phyloP scores from a whole-genome alignment of 257 asterid species.

The Thymus quinquecostatus region DNA sequence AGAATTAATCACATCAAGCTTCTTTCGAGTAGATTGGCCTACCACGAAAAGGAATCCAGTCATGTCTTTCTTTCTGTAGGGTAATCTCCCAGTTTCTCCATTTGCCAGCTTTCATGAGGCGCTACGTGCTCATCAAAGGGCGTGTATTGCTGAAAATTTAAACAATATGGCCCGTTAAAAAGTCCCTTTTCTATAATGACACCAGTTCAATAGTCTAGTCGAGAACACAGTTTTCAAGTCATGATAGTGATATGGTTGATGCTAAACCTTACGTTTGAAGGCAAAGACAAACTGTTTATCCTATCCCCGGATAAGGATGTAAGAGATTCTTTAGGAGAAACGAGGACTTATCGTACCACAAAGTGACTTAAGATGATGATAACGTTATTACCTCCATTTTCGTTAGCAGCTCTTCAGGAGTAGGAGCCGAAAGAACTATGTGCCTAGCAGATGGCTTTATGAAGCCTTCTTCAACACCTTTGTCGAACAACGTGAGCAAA shows the following conservation, averaged over 20 bases:
- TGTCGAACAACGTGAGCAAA: conserved; percentile 83
- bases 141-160: conserved; percentile 59
- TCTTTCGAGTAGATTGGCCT: conserved; percentile 46
- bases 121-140: conserved; percentile 75
- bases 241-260: not conserved
- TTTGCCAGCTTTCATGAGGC: conserved; percentile 95
- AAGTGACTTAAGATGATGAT: not conserved
- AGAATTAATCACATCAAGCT: conserved; percentile 44
- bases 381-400: conserved; percentile 75
- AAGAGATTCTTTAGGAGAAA: not conserved
- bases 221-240: not conserved
- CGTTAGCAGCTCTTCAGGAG: conserved; percentile 74
- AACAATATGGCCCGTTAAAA: conserved; percentile 13
- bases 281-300: not conserved
- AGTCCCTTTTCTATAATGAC: conserved; percentile 13
- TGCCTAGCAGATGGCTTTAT: conserved; percentile 83
- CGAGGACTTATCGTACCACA: not conserved
- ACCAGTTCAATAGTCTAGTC: conserved; percentile 8
- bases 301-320: not conserved
- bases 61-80: conserved; percentile 49
- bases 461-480: conserved; percentile 98
- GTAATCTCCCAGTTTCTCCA: conserved; percentile 63
- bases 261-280: not conserved
- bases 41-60: conserved; percentile 43
- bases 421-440: conserved; percentile 87